Conservation (phyloP, 768 basidiomycete species). For the Myochromella boudieri region DNA sequence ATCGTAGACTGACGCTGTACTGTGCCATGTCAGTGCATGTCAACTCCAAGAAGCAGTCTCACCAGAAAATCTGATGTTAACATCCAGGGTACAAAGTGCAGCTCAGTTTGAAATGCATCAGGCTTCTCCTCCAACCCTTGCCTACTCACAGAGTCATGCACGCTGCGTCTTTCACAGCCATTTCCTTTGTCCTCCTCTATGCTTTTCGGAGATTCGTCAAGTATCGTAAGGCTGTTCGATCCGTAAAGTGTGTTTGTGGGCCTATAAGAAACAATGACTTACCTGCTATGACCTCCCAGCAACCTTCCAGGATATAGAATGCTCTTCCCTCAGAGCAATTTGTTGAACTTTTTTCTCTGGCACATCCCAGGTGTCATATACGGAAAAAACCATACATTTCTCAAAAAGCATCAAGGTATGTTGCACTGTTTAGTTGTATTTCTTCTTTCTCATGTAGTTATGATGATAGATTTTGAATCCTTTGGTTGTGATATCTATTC, state of each 20-base stretch:
- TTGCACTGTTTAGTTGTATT: not conserved
- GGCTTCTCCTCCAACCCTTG: no score
- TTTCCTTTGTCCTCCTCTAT: no score
- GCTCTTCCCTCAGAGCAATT: slow-evolving; percentile 22
- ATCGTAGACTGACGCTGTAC: no score
- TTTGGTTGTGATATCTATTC: slow-evolving; percentile 37
- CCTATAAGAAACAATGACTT: no score
- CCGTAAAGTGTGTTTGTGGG: slow-evolving; percentile 34
- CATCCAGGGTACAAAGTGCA: no score
- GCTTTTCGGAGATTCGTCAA: slow-evolving; percentile 20
- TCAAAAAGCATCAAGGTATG: slow-evolving; percentile 30
- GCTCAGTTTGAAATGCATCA: no score
- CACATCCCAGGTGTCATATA: slow-evolving; percentile 28
- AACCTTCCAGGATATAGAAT: slow-evolving; percentile 33
- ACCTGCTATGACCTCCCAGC: slow-evolving; percentile 21
- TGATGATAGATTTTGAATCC: slow-evolving; percentile 31
- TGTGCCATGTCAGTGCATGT: no score
- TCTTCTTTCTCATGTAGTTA: not conserved
- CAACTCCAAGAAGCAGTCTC: no score
- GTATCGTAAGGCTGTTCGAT: slow-evolving; percentile 22
- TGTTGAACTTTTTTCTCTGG: slow-evolving; percentile 26
- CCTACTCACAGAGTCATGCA: no score
- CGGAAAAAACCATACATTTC: slow-evolving; percentile 29
- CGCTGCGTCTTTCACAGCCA: no score
- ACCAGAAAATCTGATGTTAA: no score